Evolutionary conservation across 768 basidiomycete genomes (phyloP), one percentile per base, ranked within the genome.

Genomic region (Boletales sp.): DNA sequence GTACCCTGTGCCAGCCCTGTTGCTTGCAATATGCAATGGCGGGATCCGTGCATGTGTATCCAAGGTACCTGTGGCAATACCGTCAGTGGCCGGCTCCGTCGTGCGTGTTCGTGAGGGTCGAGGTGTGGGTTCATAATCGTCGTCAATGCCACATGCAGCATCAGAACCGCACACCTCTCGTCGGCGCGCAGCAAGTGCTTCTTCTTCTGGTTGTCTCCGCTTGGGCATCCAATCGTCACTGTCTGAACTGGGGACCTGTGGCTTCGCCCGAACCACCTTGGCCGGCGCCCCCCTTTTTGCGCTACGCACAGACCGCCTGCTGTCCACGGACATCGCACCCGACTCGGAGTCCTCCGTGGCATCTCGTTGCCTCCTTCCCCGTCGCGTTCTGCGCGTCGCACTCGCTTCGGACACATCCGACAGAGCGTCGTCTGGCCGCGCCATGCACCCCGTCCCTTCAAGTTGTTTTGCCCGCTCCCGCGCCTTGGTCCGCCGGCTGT

Each of bases 251-350:
- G 38, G 21, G 36, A 30, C 17, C 40, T 39, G 43, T 3, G 45
- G 17, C n/a, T 3, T 36, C 18, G 19, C 38, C 42, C 14, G 40
- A 31, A 30, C n/a, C 8, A 3, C 8, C 43, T 52, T 56, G 9
- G 3, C 21, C 3, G 24, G 51, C 30, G 2, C 8, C 29, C 14
- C 29, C 19, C 42, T 55, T 44, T 51, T 57, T 4, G 39, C 13
- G 11, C n/a, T 14, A 9, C 56, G 51, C 11, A 45, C 21, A 6
- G 57, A 41, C 18, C 52, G 54, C 19, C 19, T 53, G 36, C 57
- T 53, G 40, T 64, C 66, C 53, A 69, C 59, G 21, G 66, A 58
- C 63, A 68, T 69, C 15, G 51, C 55, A 19, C 69, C 61, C 30
- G 66, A 61, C 24, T 60, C 68, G 4, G 53, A 41, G 17, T 63